Percentiles rank a stretch among this genome's conserved stretches.
Conservation (phyloP, 1,284 basidiomycete species). For the Xerocomus amazonicus region DNA sequence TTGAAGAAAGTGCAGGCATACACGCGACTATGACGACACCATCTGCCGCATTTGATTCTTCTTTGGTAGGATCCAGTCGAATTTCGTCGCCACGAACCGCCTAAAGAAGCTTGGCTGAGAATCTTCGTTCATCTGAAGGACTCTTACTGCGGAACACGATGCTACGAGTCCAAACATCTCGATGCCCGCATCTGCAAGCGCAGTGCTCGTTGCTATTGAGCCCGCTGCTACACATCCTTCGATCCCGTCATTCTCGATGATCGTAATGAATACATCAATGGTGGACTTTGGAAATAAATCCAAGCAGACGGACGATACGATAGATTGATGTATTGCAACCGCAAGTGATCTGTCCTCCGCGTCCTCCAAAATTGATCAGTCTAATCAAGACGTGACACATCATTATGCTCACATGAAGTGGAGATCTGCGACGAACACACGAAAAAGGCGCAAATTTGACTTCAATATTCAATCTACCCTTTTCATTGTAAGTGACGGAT, state of each 20-base stretch:
- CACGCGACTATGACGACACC: constrained; percentile 73
- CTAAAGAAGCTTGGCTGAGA: constrained; percentile 34
- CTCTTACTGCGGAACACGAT: constrained; percentile 68
- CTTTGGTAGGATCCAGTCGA: constrained; percentile 77
- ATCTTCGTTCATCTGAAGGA: not conserved
- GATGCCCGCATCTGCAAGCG: constrained; percentile 85
- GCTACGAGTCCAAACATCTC: constrained; percentile 84
- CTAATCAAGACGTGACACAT: constrained; percentile 2
- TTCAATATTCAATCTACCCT: constrained; percentile 89
- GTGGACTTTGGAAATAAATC: constrained; percentile 92
- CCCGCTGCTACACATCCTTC: constrained; percentile 84
- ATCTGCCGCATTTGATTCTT: constrained; percentile 54
- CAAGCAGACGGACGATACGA: constrained; percentile 81
- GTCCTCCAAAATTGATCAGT: constrained; percentile 55
- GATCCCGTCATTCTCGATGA: constrained; percentile 89
- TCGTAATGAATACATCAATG: constrained; percentile 87
- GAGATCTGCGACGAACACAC: constrained; percentile 69
- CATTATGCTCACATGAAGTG: constrained; percentile 69
- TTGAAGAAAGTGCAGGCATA: constrained; percentile 86
- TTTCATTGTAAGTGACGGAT: constrained; percentile 75
- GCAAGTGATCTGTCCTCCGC: constrained; percentile 88
- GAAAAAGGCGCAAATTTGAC: constrained; percentile 97
- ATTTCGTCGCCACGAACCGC: constrained; percentile 50
- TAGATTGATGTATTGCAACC: constrained; percentile 80
- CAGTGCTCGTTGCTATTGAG: constrained; percentile 84